phyloP scores from a whole-genome alignment of 306 rosid species.

The Quercus alba region DNA sequence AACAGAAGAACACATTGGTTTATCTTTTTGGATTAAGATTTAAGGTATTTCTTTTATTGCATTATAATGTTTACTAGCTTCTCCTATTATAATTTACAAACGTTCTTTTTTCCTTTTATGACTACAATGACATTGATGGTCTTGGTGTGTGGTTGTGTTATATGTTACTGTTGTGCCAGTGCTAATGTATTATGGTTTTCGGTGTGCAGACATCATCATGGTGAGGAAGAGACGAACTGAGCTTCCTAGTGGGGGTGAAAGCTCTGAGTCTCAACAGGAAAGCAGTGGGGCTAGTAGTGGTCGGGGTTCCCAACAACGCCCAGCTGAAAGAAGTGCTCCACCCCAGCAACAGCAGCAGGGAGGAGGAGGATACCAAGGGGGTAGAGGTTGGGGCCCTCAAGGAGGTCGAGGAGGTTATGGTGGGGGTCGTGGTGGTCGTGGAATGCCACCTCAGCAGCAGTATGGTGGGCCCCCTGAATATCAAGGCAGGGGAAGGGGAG shows the following conservation, averaged over 20 bases:
- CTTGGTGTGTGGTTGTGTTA: not conserved
- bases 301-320: constrained; percentile 52
- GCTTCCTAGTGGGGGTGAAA: constrained; percentile 51
- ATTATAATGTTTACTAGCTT: not conserved
- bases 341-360: constrained; percentile 44
- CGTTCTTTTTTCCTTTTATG: not conserved
- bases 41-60: not conserved
- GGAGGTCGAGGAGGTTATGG: constrained; percentile 55
- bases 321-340: constrained; percentile 50
- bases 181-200: not conserved
- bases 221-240: constrained; percentile 79
- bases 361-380: constrained; percentile 62
- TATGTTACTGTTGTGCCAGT: not conserved
- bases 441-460: constrained; percentile 62
- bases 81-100: not conserved
- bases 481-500: constrained; percentile 90
- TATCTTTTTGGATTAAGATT: not conserved
- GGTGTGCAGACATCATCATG: constrained; percentile 47
- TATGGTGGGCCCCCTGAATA: constrained; percentile 57
- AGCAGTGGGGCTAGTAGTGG: constrained; percentile 30
- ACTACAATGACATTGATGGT: not conserved
- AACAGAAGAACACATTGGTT: not conserved
- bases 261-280: constrained; percentile 51
- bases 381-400: constrained; percentile 62
- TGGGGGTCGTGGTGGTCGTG: constrained; percentile 54